phyloP scores from a whole-genome alignment of 805 yeast genomes.

The Vanderwaltozyma verrucispora region DNA sequence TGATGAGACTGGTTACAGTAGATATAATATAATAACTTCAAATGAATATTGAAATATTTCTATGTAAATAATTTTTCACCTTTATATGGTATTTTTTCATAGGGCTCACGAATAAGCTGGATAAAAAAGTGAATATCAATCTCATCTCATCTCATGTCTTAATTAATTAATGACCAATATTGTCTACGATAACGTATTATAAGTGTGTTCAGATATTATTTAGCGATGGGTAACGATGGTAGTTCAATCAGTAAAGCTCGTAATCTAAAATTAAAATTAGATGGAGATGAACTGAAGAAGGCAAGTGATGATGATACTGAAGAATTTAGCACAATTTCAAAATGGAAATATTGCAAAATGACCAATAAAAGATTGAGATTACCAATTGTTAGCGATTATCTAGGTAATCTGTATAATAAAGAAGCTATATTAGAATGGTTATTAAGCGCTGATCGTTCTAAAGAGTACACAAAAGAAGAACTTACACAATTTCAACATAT shows the following conservation, averaged over 20 bases:
- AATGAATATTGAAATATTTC: too few species aligned
- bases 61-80: too few species aligned
- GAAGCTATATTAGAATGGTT: conserved; percentile 51
- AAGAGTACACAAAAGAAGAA: too few species aligned
- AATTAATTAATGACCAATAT: too few species aligned
- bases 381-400: conserved; percentile 58
- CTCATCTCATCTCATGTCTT: too few species aligned
- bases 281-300: conserved; percentile 23
- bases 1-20: too few species aligned
- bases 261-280: conserved; percentile 26
- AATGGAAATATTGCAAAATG: conserved; percentile 40
- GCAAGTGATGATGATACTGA: conserved; percentile 11
- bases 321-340: conserved; percentile 19
- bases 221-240: conserved; percentile 47
- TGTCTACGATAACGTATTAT: too few species aligned
- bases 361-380: conserved; percentile 34
- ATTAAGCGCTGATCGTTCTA: conserved; percentile 25
- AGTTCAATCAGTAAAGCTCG: conserved; percentile 55
- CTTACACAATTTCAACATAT: conserved; percentile 28
- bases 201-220: background rate
- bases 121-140: too few species aligned
- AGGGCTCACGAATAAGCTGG: too few species aligned
- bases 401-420: conserved; percentile 57
- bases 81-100: too few species aligned
- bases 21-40: too few species aligned